These are phyloP conservation scores for Tetrahymena thermophila DNA, from an alignment of 73 alveolate species.

Conservation along the genomic window DNA sequence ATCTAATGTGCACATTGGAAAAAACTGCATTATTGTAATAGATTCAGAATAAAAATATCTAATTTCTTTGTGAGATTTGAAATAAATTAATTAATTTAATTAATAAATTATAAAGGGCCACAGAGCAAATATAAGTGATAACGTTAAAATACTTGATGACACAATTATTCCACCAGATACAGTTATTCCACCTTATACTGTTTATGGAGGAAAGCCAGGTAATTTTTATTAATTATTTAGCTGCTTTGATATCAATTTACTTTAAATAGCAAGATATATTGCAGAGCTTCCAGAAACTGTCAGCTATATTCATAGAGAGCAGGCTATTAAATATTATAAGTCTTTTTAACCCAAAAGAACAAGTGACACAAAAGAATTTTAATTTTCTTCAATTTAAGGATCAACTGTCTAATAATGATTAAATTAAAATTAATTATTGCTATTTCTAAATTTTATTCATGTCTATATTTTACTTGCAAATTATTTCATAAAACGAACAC, in stretches of 20 bases:
- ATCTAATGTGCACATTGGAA: slow-evolving; percentile 59
- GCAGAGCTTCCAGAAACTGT: slow-evolving; percentile 57
- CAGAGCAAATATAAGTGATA: slow-evolving; percentile 57
- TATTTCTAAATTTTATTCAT: no score
- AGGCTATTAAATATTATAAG: slow-evolving; percentile 27
- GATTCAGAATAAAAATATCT: neutral
- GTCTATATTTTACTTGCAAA: no score
- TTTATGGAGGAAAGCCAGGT: slow-evolving; percentile 82
- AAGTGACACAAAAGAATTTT: neutral
- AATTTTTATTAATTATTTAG: neutral
- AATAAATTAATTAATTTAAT: neutral
- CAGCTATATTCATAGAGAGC: slow-evolving; percentile 32
- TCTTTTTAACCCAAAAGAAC: neutral
- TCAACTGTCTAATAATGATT: neutral
- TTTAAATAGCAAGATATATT: neutral
- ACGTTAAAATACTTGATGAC: slow-evolving; percentile 55
- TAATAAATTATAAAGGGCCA: slow-evolving; percentile 16
- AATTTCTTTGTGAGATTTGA: neutral
- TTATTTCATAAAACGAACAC: neutral
- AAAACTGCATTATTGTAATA: slow-evolving; percentile 55
- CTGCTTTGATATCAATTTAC: neutral
- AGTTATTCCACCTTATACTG: slow-evolving; percentile 61
- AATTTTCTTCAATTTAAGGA: neutral
- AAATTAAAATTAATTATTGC: neutral
- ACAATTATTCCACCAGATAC: slow-evolving; percentile 69